phyloP scores from a whole-genome alignment of 2,329 filamentous ascomycete species.

The Leptographium galeiforme region DNA sequence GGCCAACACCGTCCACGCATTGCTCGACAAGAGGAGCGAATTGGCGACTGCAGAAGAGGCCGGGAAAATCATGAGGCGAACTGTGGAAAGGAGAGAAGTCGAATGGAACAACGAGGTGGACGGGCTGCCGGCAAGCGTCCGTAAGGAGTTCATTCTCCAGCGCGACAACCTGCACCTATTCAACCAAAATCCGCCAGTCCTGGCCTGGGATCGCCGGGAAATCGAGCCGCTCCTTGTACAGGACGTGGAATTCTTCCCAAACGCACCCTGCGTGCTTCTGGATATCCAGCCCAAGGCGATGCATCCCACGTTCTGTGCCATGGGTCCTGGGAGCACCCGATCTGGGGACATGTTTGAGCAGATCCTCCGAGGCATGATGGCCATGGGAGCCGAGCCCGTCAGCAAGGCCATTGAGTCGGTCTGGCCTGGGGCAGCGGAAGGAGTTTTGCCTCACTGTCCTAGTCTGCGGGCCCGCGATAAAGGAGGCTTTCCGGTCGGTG shows the following conservation, averaged over 20 bases:
- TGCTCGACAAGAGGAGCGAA: slow-evolving; percentile 21
- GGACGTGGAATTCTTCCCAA: slow-evolving; percentile 53
- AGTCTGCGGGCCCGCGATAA: slow-evolving; percentile 31
- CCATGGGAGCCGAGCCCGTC: slow-evolving; percentile 21
- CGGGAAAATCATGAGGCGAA: neutral
- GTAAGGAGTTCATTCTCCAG: slow-evolving; percentile 14
- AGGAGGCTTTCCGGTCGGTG: slow-evolving; percentile 30
- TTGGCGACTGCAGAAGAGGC: slow-evolving; percentile 12
- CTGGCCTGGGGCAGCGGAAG: slow-evolving; percentile 47
- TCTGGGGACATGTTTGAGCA: slow-evolving; percentile 39
- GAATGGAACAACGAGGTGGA: slow-evolving; percentile 7
- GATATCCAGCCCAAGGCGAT: slow-evolving; percentile 51
- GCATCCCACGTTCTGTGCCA: slow-evolving; percentile 32
- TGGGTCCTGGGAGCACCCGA: slow-evolving; percentile 25
- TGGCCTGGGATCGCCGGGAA: slow-evolving; percentile 57
- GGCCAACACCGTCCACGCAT: slow-evolving; percentile 9
- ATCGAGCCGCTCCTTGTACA: slow-evolving; percentile 54
- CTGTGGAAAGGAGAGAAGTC: neutral
- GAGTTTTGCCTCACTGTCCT: slow-evolving; percentile 32
- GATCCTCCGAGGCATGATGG: slow-evolving; percentile 30
- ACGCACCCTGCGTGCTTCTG: slow-evolving; percentile 41
- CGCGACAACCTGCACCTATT: slow-evolving; percentile 43
- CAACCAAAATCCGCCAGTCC: slow-evolving; percentile 32
- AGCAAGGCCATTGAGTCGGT: slow-evolving; percentile 33
- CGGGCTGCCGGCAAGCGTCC: slow-evolving; percentile 6